Evolutionary conservation across 2,329 filamentous ascomycete genomes (phyloP), one percentile per base, ranked within the genome.

Genomic region (Nothopassalora personata): DNA sequence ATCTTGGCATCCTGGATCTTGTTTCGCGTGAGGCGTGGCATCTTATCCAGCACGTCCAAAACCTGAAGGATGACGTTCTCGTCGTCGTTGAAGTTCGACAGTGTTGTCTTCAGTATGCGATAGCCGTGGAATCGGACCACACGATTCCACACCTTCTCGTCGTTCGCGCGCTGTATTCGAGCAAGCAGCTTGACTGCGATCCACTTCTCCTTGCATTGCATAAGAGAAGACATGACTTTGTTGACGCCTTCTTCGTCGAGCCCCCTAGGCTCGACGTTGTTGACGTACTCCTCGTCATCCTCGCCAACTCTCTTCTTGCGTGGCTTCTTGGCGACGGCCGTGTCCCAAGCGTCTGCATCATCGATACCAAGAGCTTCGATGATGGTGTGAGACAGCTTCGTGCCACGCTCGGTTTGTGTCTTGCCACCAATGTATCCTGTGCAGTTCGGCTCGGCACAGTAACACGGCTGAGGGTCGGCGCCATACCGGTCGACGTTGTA

Each of bases 151-250:
- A 97, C 90, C 63, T 86, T 86, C 70, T 96, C 91, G 67, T 97
- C 91, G 52, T 93, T 84, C 71, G 89, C 92, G 45, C 84, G 83
- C 74, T 96, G 90, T 62, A 99, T 91, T 54, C 94, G 92, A 66
- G 87, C 84, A 60, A 99, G 83, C 58, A 99, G 80, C 76, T 97
- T 97, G 76, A 97, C 91, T 2, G 90, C 91, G 74, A 99, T 97
- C 94, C 94, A 99, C 76, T 97, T 97, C 80, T 99, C 94, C 76
- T 96, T 96, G 81, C 91, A 96, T 74, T 97, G 93, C 86, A 96
- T 92, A 60, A 99, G 84, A 55, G 91, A 88, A 27, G 93, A 92
- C 91, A 97, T 96, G 74, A 97, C 91, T 76, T 95, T 96, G 69
- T 88, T 90, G 61, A 95, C 91, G 63, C 89, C 90, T 60, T 88